Evolutionary conservation across 1,284 basidiomycete species (phyloP), one percentile per base, ranked within the genome.

Genomic region (Malassezia furfur): DNA sequence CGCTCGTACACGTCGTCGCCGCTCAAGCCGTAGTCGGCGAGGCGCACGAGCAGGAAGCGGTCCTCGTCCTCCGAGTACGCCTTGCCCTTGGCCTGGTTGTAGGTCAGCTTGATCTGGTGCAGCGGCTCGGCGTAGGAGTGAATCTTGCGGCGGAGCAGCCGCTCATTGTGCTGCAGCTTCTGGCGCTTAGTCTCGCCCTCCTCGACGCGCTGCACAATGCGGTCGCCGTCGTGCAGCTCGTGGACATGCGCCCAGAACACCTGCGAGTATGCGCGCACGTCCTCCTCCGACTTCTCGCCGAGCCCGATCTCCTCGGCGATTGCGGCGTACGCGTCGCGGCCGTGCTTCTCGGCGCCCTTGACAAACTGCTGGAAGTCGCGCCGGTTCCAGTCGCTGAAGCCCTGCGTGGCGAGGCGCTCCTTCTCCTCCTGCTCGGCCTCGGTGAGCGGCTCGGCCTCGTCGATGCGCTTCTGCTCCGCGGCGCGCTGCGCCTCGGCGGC

Each of bases 41-140:
- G 78, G 31, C 91, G 84, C 70, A 89, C 91, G 28, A 98, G 81
- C 25, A 98, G 80, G 78, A 96, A 98, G 21, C 93, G 81, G 70
- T 98, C 94, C 72, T 98, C 94, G 70, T 98, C 93, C 65, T 99
- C 93, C 31, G 83, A 86, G 76, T 96, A 98, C 3, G 88, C 85
- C 72, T 96, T 96, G 49, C 68, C 67, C 91, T 62, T 93, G 91
- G 55, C 64, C 57, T 72, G 65, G 34, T 65, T 66, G 48, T 73
- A 72, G 25, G 56, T 52, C n/a, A 73, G 39, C 54, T 70, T 68
- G 36, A 73, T 51, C 57, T 73, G 64, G n/a, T 64, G 51, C 34
- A 70, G 57, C 15, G 70, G 70, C 35, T 53, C 43, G 12, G 51
- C 50, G 50, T 65, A 71, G 3, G 55, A 37, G 21, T 51, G 35